Evolutionary conservation across 2,329 filamentous ascomycete genomes (phyloP).

Genomic region (Botrytis hyacinthi): DNA sequence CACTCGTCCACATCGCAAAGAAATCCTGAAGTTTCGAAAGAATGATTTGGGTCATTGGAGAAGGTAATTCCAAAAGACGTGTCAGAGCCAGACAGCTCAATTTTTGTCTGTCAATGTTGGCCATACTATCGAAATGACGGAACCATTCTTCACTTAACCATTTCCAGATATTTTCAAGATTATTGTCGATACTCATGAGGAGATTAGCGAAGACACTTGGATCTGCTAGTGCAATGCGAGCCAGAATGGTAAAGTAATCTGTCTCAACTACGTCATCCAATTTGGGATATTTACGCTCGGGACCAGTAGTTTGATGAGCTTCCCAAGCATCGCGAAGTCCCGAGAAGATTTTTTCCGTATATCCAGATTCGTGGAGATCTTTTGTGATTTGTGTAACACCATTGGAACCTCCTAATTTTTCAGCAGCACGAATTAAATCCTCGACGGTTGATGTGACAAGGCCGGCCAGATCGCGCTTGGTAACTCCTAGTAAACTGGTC

Average conservation of each 20-base stretch:
- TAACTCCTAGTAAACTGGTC: constrained; percentile 50
- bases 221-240: constrained; percentile 72
- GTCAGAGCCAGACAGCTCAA: constrained; percentile 72
- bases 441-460: constrained; percentile 62
- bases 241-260: constrained; percentile 81
- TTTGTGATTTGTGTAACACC: constrained; percentile 63
- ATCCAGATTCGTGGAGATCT: constrained; percentile 62
- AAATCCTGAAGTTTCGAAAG: constrained; percentile 67
- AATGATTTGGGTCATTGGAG: constrained; percentile 52
- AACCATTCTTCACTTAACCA: constrained; percentile 68
- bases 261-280: constrained; percentile 76
- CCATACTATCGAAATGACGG: constrained; percentile 64
- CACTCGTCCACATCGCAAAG: constrained; percentile 71
- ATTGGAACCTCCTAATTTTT: constrained; percentile 57
- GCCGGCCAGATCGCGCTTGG: constrained; percentile 57
- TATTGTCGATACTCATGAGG: constrained; percentile 43
- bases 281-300: constrained; percentile 65
- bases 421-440: constrained; percentile 61
- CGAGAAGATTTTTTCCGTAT: constrained; percentile 62
- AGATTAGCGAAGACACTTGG: constrained; percentile 67
- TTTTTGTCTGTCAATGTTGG: constrained; percentile 64
- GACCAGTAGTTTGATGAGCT: constrained; percentile 78
- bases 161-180: constrained; percentile 52
- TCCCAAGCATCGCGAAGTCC: constrained; percentile 67
- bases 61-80: constrained; percentile 63